These are phyloP conservation scores for Phytopythium litorale DNA, from an alignment of 352 stramenopile species.

Conservation along the genomic window DNA sequence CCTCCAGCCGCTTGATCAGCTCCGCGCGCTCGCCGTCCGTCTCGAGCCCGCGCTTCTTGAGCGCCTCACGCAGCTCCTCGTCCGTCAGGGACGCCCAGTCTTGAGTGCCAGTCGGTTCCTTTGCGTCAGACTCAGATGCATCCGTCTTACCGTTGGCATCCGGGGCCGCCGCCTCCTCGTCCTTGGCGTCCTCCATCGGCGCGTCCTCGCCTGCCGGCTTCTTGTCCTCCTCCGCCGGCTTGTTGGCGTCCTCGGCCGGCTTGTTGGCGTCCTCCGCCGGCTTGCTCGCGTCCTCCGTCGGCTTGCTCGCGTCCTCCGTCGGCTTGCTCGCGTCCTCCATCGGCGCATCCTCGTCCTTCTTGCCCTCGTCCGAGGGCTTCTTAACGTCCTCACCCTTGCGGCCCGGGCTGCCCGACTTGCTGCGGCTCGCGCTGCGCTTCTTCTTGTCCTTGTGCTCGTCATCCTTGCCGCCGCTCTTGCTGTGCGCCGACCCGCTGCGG, in stretches of 20 bases:
- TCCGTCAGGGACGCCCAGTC: slow-evolving; percentile 22
- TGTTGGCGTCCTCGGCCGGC: slow-evolving; percentile 1
- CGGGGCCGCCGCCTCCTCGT: slow-evolving; percentile 6
- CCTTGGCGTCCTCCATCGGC: slow-evolving; percentile 8
- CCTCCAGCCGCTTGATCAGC: slow-evolving; percentile 6
- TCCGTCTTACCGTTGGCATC: slow-evolving; percentile 18
- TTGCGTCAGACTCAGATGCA: slow-evolving; percentile 13
- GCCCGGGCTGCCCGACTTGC: slow-evolving; percentile 20
- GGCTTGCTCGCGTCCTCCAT: slow-evolving; percentile 8
- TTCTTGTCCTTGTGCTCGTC: slow-evolving; percentile 23
- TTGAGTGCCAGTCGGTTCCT: slow-evolving; percentile 10
- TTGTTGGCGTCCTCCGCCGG: slow-evolving; percentile 6
- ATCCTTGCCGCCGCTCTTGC: slow-evolving; percentile 14
- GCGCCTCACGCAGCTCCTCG: slow-evolving; percentile 18
- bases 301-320: slow-evolving; percentile 10
- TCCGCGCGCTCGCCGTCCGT: slow-evolving; percentile 13
- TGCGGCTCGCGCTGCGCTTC: slow-evolving; percentile 18
- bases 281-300: not conserved
- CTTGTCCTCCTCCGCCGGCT: slow-evolving; percentile 5
- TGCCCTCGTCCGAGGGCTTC: not conserved
- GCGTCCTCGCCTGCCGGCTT: slow-evolving; percentile 6
- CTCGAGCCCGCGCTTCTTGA: slow-evolving; percentile 13
- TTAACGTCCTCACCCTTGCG: slow-evolving; percentile 15
- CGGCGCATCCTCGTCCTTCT: slow-evolving; percentile 5
- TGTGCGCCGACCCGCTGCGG: slow-evolving; percentile 14